Percentiles rank a stretch among this genome's conserved stretches.
These are phyloP conservation scores for Fagopyrum homotropicum DNA, from an alignment of 148 eudicot genomes.

Conservation along the genomic window DNA sequence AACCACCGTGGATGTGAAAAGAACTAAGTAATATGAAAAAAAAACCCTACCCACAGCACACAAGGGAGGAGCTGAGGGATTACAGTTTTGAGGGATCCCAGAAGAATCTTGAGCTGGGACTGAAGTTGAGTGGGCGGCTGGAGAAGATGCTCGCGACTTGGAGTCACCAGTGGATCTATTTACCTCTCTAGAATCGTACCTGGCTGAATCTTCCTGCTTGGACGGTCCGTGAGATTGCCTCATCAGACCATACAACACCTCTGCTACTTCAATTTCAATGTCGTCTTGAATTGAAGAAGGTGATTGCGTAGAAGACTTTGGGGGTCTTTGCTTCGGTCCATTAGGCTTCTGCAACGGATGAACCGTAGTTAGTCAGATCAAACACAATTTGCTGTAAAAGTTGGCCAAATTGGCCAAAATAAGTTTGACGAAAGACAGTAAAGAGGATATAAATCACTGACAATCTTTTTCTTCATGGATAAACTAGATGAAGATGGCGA, in stretches of 20 bases:
- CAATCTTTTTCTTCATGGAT: constrained; percentile 66
- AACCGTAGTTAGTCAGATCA: constrained; percentile 8
- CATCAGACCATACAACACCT: constrained; percentile 79
- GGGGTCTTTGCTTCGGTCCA: constrained; percentile 61
- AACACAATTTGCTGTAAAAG: constrained; percentile 6
- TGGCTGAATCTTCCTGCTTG: constrained; percentile 48
- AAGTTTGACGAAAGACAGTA: not conserved
- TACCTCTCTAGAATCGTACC: constrained; percentile 31
- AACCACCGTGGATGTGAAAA: not conserved
- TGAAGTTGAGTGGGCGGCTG: constrained; percentile 34
- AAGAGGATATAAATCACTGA: constrained; percentile 24
- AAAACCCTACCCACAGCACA: constrained; percentile 56
- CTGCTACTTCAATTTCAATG: constrained; percentile 92
- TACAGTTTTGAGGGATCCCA: constrained; percentile 28
- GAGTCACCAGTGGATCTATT: constrained; percentile 41
- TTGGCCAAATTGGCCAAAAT: not conserved
- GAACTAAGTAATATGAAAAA: not conserved
- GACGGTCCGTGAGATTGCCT: constrained; percentile 68
- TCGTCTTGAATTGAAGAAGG: constrained; percentile 72
- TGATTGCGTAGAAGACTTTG: constrained; percentile 50
- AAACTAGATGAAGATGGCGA: constrained; percentile 77
- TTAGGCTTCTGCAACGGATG: constrained; percentile 54
- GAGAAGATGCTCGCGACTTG: constrained; percentile 59
- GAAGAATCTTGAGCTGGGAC: constrained; percentile 17
- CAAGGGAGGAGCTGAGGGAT: constrained; percentile 27